Evolutionary conservation across 495 filamentous ascomycete species (phyloP).

Genomic region (Talaromyces adpressus): DNA sequence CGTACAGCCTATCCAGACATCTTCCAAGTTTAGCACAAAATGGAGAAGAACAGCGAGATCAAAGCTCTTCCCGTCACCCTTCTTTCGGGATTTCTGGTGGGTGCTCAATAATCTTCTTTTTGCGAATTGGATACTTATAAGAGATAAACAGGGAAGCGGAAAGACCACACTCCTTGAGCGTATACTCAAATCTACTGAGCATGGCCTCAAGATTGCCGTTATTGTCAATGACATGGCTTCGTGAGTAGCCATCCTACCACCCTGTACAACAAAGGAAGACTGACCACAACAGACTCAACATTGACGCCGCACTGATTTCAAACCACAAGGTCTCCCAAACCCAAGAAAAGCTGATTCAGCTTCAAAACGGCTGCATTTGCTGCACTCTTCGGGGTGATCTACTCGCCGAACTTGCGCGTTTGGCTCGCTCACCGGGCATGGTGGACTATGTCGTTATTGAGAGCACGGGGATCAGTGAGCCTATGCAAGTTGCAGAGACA

Average conservation of each 20-base stretch:
- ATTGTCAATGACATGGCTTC: slow-evolving; percentile 54
- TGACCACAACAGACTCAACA: slow-evolving; percentile 35
- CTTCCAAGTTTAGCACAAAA: not conserved
- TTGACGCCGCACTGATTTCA: slow-evolving; percentile 48
- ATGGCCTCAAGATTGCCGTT: slow-evolving; percentile 47
- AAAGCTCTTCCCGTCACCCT: slow-evolving; percentile 34
- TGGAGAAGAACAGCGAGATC: not conserved
- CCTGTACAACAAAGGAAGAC: not conserved
- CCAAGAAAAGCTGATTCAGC: slow-evolving; percentile 50
- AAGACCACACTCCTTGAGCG: slow-evolving; percentile 53
- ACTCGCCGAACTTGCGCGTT: slow-evolving; percentile 43
- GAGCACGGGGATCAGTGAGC: slow-evolving; percentile 55
- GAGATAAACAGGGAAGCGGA: slow-evolving; percentile 36
- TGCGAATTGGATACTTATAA: not conserved
- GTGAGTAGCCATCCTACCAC: slow-evolving; percentile 17
- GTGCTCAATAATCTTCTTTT: not conserved
- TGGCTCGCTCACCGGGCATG: slow-evolving; percentile 35
- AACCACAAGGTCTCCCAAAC: slow-evolving; percentile 43
- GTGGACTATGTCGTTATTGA: slow-evolving; percentile 56
- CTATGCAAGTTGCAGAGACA: slow-evolving; percentile 56
- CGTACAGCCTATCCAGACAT: no score
- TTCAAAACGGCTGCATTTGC: slow-evolving; percentile 59
- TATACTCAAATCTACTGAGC: slow-evolving; percentile 44
- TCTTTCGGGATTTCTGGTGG: slow-evolving; percentile 41
- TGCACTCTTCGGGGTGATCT: slow-evolving; percentile 54